Evolutionary conservation across 768 basidiomycete species (phyloP).

Genomic region (Agaricus blazei): DNA sequence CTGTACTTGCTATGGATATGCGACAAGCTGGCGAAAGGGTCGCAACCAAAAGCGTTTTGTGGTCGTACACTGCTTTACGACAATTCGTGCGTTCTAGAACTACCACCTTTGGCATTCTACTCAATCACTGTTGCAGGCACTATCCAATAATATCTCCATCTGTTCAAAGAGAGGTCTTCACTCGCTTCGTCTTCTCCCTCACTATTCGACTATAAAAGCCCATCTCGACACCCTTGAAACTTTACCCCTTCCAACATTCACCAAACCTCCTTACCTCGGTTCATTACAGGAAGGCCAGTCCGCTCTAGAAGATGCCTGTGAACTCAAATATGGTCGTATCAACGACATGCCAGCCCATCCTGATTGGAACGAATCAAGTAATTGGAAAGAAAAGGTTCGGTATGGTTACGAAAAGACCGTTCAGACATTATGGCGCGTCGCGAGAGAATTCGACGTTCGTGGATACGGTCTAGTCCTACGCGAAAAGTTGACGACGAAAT

Average conservation of each 20-base stretch:
- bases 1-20: constrained; percentile 70
- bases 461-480: constrained; percentile 67
- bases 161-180: constrained; percentile 64
- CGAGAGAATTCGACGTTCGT: constrained; percentile 65
- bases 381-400: constrained; percentile 57
- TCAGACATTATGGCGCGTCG: constrained; percentile 65
- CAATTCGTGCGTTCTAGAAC: constrained; percentile 58
- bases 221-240: constrained; percentile 61
- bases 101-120: background rate
- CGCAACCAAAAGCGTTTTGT: constrained; percentile 74
- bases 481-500: constrained; percentile 69
- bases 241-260: constrained; percentile 49
- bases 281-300: constrained; percentile 53
- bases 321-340: constrained; percentile 44
- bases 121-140: constrained; percentile 37
- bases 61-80: constrained; percentile 73
- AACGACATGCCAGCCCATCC: constrained; percentile 28
- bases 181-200: constrained; percentile 59
- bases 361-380: constrained; percentile 38
- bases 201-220: constrained; percentile 51
- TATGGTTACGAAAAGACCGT: constrained; percentile 61
- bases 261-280: constrained; percentile 63
- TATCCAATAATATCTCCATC: constrained; percentile 64
- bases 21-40: constrained; percentile 74
- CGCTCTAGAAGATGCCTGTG: constrained; percentile 62